phyloP scores from a whole-genome alignment of 768 basidiomycete species.

The Gelatoporia subvermispora region DNA sequence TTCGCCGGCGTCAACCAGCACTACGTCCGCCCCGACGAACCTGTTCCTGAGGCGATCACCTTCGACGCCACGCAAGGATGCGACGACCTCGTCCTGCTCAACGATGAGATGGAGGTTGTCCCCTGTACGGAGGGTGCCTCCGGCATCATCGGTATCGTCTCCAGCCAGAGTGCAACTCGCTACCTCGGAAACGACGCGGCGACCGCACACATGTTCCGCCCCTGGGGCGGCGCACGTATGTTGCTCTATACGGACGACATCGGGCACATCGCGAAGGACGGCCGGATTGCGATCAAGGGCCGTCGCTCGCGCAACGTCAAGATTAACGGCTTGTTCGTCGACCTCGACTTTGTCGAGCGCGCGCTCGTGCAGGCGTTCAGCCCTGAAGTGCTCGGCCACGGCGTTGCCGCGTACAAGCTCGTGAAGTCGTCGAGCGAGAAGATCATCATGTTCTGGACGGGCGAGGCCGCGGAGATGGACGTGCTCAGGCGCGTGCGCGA shows the following conservation, averaged over 20 bases:
- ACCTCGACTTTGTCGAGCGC: conserved; percentile 25
- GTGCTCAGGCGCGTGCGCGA: conserved; percentile 22
- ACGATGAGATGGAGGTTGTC: conserved; percentile 18
- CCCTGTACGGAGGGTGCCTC: conserved; percentile 20
- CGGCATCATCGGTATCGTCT: conserved; percentile 25
- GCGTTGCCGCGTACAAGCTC: conserved; percentile 22
- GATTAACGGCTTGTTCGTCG: conserved; percentile 25
- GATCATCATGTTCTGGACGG: conserved; percentile 23
- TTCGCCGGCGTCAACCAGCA: conserved; percentile 27
- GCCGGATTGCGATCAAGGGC: conserved; percentile 22
- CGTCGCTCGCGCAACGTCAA: conserved; percentile 27
- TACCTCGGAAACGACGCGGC: conserved; percentile 24
- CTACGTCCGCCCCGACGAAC: conserved; percentile 22
- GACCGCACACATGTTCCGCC: conserved; percentile 24
- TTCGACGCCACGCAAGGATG: conserved; percentile 26
- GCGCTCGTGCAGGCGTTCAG: conserved; percentile 20
- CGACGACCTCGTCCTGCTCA: conserved; percentile 23
- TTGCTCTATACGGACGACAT: conserved; percentile 27
- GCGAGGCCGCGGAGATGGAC: conserved; percentile 12
- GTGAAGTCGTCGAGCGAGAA: conserved; percentile 23
- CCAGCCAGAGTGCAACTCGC: conserved; percentile 22
- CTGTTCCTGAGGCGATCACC: conserved; percentile 22
- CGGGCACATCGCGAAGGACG: conserved; percentile 23
- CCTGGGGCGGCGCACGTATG: conserved; percentile 18
- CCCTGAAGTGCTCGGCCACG: conserved; percentile 7